Base-by-base conservation (phyloP, 495 filamentous ascomycete species). In the Saxispiralis lemnorum region DNA sequence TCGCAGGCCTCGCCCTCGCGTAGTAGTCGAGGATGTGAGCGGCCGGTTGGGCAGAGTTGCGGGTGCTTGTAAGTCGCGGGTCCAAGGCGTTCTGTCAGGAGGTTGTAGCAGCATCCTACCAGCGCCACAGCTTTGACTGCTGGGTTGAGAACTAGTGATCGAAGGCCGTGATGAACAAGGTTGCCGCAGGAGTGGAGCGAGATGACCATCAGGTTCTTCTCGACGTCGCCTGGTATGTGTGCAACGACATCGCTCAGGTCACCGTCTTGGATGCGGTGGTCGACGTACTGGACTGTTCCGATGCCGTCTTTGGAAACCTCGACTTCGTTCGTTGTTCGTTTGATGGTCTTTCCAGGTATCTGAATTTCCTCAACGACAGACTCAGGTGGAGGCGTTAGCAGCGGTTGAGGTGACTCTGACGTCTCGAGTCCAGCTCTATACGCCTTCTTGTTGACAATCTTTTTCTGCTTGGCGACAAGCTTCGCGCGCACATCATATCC, bases 101-200 rank as follows among this genome's bases (percentile, higher is more conserved):
- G 77, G 47, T 97, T 97, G 67, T 97, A 95, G 65, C 89, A 97
- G 65, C 89, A 97, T 31, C 89, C 89, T 34, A 97, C 82, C 57
- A 97, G 81, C 31, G 89, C 89, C 36, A 96, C 79, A 12, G 83
- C 85, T 14, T 78, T 72, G 40, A 96, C 83, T 20, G 73, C 68
- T 1, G 85, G 81, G 53, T 93, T 95, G 31, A 84, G 55, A 12
- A 82, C 59, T 35, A 97, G 68, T 3, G 89, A 89, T 6, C 82
- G 79, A 34, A 97, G 75, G 1, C 82, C 89, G 55, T 93, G 86
- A 54, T 97, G 89, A n/a, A 88, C 73, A 12, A 97, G 76, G 54
- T 95, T 96, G 42, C 89, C 89, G 59, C 89, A 97, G 15, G 87
- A 94, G 58, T 97, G 89, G 38, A 97, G 80, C 0, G 89, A 96